Evolutionary conservation across 805 yeast species (phyloP).

Genomic region (Sungouiella blattae): DNA sequence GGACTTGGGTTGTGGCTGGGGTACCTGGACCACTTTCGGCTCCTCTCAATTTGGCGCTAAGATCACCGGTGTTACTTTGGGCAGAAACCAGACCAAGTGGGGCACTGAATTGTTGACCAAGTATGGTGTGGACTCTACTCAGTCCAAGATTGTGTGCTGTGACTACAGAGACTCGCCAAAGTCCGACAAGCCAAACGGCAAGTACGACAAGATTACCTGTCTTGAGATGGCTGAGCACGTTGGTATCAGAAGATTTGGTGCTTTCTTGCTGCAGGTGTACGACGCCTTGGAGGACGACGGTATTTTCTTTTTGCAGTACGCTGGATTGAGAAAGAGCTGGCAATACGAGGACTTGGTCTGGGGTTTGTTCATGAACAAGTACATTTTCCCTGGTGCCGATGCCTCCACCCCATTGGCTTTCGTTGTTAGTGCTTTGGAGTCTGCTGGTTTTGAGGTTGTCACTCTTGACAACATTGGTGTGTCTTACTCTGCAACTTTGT

Average conservation of each 20-base stretch:
- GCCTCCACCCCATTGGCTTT: slow-evolving; percentile 92
- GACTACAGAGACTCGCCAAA: slow-evolving; percentile 93
- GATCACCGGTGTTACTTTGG: slow-evolving; percentile 87
- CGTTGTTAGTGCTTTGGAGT: slow-evolving; percentile 72
- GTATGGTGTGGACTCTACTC: slow-evolving; percentile 66
- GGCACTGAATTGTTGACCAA: slow-evolving; percentile 68
- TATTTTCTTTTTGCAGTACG: slow-evolving; percentile 78
- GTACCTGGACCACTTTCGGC: slow-evolving; percentile 82
- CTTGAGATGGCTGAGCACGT: slow-evolving; percentile 96
- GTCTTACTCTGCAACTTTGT: slow-evolving; percentile 84
- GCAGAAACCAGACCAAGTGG: slow-evolving; percentile 87
- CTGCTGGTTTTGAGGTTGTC: slow-evolving; percentile 81
- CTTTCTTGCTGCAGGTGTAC: slow-evolving; percentile 75
- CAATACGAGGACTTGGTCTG: slow-evolving; percentile 90
- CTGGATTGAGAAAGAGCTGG: slow-evolving; percentile 90
- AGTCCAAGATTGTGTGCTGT: slow-evolving; percentile 72
- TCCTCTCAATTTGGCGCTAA: slow-evolving; percentile 79
- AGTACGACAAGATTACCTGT: slow-evolving; percentile 83
- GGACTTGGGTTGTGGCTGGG: slow-evolving; percentile 96
- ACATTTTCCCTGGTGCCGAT: slow-evolving; percentile 96
- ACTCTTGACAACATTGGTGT: slow-evolving; percentile 87
- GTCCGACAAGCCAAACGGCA: slow-evolving; percentile 37
- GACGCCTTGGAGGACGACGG: slow-evolving; percentile 93
- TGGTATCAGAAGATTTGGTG: slow-evolving; percentile 78
- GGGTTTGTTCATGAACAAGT: slow-evolving; percentile 96